phyloP scores from a whole-genome alignment of 1,139 yeast genomes.

The Hyphopichia buzzinii region DNA sequence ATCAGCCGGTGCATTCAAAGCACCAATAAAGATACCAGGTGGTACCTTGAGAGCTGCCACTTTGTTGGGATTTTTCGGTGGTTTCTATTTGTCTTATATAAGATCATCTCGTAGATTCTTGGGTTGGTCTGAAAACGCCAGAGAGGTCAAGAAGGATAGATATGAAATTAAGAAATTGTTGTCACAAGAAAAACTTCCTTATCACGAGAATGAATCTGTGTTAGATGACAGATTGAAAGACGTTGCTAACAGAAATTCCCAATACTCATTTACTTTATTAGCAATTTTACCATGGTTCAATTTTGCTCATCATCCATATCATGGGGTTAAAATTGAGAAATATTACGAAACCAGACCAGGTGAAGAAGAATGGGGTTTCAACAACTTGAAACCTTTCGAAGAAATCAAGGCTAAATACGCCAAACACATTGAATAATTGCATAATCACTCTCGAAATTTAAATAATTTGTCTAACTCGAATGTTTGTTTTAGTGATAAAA shows the following conservation, averaged over 20 bases:
- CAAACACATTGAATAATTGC: slow-evolving; percentile 26
- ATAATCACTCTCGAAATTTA: no score
- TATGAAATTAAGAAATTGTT: slow-evolving; percentile 69
- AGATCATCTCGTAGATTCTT: slow-evolving; percentile 70
- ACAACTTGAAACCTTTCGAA: slow-evolving; percentile 41
- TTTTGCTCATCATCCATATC: slow-evolving; percentile 77
- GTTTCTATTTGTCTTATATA: slow-evolving; percentile 67
- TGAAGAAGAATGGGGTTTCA: slow-evolving; percentile 50
- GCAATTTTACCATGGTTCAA: slow-evolving; percentile 82
- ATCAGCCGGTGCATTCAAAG: slow-evolving; percentile 56
- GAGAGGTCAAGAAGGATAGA: slow-evolving; percentile 74
- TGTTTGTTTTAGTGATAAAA: no score
- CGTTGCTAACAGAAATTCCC: slow-evolving; percentile 77
- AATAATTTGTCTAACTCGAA: no score
- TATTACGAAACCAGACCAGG: slow-evolving; percentile 66
- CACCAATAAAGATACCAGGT: slow-evolving; percentile 52
- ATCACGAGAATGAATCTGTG: slow-evolving; percentile 54
- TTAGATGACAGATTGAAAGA: slow-evolving; percentile 73
- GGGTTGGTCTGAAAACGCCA: slow-evolving; percentile 72
- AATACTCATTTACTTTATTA: slow-evolving; percentile 61
- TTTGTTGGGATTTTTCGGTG: slow-evolving; percentile 65
- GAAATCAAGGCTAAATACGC: slow-evolving; percentile 46
- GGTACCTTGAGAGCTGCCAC: slow-evolving; percentile 59
- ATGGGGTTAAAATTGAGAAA: slow-evolving; percentile 70
- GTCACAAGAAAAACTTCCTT: slow-evolving; percentile 67